Percentiles rank a stretch among this genome's conserved stretches.
Conservation (phyloP, 352 stramenopile genomes). For the Thalassiosira oceanica region DNA sequence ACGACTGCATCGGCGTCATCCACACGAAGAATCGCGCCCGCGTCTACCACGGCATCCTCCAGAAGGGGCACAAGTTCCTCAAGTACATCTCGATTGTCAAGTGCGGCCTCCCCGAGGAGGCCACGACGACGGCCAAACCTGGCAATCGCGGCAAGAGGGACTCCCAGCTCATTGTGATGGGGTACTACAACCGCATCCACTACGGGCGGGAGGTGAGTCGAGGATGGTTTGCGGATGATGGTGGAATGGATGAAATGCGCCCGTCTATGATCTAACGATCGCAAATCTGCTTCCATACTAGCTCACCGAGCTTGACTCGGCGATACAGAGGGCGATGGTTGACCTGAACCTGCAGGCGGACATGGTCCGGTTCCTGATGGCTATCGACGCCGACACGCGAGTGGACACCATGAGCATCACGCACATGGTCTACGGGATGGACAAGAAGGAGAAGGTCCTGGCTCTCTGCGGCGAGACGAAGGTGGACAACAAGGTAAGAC, state of each 20-base stretch:
- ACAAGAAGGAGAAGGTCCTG: conserved; percentile 56
- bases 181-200: conserved; percentile 61
- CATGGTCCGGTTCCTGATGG: conserved; percentile 59
- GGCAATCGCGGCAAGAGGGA: conserved; percentile 67
- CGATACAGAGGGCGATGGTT: conserved; percentile 44
- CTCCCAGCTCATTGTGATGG: conserved; percentile 58
- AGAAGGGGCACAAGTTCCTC: conserved; percentile 49
- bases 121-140: conserved; percentile 26
- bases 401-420: conserved; percentile 42
- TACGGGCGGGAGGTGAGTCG: conserved; percentile 44
- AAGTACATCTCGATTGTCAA: conserved; percentile 69
- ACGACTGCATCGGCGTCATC: conserved; percentile 48
- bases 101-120: conserved; percentile 42
- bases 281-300: no score
- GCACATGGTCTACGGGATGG: conserved; percentile 59
- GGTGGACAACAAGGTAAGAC: conserved; percentile 69
- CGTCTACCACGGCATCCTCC: conserved; percentile 52
- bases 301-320: conserved; percentile 51
- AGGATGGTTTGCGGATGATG: no score
- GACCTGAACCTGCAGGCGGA: conserved; percentile 42
- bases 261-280: no score
- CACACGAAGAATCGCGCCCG: conserved; percentile 42
- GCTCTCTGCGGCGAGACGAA: conserved; percentile 66
- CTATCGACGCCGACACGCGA: conserved; percentile 64
- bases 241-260: no score